phyloP scores from a whole-genome alignment of 352 stramenopile genomes.

The Phytophthora fragariaefolia region DNA sequence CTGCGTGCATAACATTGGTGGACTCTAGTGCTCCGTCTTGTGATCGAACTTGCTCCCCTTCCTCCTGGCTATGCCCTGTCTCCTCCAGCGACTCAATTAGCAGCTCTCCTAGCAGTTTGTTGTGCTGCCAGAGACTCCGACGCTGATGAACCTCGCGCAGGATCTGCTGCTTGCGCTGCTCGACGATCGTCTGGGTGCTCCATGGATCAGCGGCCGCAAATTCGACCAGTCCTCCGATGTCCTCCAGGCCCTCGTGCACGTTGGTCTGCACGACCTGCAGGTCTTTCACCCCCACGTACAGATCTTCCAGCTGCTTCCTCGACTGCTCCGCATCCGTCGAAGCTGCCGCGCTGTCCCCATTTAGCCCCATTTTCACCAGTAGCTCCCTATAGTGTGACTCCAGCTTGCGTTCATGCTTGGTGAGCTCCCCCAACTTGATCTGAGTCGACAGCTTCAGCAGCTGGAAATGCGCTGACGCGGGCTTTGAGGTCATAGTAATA shows the following conservation, averaged over 20 bases:
- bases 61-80: conserved; percentile 32
- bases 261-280: conserved; percentile 53
- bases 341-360: not conserved
- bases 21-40: conserved; percentile 18
- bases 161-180: conserved; percentile 38
- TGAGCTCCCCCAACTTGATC: conserved; percentile 58
- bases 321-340: conserved; percentile 9
- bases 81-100: conserved; percentile 49
- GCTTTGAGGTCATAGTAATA: conserved; percentile 23
- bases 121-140: conserved; percentile 58
- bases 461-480: conserved; percentile 40
- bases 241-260: conserved; percentile 42
- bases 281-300: conserved; percentile 52
- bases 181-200: conserved; percentile 34
- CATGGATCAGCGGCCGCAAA: conserved; percentile 42
- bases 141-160: conserved; percentile 44
- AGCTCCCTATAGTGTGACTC: conserved; percentile 45
- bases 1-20: conserved; percentile 7
- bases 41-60: conserved; percentile 16
- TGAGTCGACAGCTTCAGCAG: conserved; percentile 54
- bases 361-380: conserved; percentile 18
- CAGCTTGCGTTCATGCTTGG: conserved; percentile 51
- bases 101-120: conserved; percentile 56
- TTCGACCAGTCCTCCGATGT: conserved; percentile 44
- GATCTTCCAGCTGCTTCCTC: conserved; percentile 31